Evolutionary conservation across 495 filamentous ascomycete genomes (phyloP).

Genomic region (Pseudoneurospora amorphoporcata): DNA sequence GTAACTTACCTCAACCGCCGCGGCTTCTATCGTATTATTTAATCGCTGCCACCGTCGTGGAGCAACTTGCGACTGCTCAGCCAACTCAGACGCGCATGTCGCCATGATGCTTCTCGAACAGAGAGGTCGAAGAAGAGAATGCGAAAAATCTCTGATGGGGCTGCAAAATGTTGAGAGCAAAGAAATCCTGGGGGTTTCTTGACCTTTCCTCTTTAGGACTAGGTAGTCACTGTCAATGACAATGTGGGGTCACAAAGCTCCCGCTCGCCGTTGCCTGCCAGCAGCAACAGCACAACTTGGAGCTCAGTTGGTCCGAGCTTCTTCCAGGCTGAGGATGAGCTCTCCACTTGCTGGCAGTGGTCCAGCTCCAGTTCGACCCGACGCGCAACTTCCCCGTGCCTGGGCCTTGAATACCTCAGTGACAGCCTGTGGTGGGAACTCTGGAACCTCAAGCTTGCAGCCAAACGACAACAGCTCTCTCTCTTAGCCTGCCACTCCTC

Average conservation of each 20-base stretch:
- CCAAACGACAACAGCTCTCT: conserved; percentile 12
- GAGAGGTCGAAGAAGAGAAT: not conserved
- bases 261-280: not conserved
- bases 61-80: not conserved
- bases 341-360: conserved; percentile 2
- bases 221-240: not conserved
- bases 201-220: not conserved
- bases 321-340: conserved; percentile 12
- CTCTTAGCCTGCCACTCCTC: conserved; percentile 1
- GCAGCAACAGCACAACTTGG: not conserved
- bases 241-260: not conserved
- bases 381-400: conserved; percentile 29
- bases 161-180: not conserved
- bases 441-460: conserved; percentile 5
- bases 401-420: conserved; percentile 8
- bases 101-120: not conserved
- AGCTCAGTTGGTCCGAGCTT: conserved; percentile 20
- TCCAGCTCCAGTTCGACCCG: conserved; percentile 19
- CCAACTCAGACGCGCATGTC: not conserved
- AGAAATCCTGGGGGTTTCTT: not conserved
- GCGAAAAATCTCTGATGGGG: not conserved
- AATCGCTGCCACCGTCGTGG: not conserved
- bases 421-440: conserved; percentile 11
- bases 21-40: not conserved
- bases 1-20: not conserved